Evolutionary conservation across 2,329 filamentous ascomycete genomes (phyloP).

Genomic region (Aureobasidium sp.): DNA sequence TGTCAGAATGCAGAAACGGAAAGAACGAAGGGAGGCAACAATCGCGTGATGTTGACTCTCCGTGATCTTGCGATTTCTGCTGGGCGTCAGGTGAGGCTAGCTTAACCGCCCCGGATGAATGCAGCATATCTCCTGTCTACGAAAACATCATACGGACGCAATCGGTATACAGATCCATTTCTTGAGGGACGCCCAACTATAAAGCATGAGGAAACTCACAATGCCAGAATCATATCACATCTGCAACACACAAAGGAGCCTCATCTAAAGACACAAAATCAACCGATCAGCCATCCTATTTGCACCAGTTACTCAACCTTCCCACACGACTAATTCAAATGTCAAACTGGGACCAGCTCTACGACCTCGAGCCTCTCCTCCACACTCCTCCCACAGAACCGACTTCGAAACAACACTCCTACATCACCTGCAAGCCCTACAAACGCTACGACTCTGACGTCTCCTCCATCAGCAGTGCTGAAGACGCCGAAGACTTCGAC

Average conservation of each 20-base stretch:
- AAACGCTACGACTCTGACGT: slow-evolving; percentile 6
- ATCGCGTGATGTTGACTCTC: slow-evolving; percentile 2
- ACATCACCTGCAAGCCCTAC: neutral
- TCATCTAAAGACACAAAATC: neutral
- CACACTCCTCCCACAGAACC: neutral
- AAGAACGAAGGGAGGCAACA: neutral
- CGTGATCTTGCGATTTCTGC: neutral
- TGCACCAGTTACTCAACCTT: neutral
- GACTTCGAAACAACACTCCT: neutral
- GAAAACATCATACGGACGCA: neutral
- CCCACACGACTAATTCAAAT: neutral
- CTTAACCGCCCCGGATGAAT: neutral
- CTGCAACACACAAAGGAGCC: neutral
- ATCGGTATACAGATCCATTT: neutral
- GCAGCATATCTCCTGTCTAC: slow-evolving; percentile 4
- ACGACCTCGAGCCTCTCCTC: neutral
- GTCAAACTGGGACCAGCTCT: slow-evolving; percentile 1
- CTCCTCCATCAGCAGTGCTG: neutral
- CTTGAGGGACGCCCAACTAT: neutral
- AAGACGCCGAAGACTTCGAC: neutral
- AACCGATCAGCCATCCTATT: neutral
- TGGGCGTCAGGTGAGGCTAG: slow-evolving; percentile 8
- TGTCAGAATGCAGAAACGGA: neutral
- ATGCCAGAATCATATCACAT: neutral
- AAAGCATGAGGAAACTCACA: neutral